Conservation (phyloP, 2,329 filamentous ascomycete species). For the Xylariaceae sp. region DNA sequence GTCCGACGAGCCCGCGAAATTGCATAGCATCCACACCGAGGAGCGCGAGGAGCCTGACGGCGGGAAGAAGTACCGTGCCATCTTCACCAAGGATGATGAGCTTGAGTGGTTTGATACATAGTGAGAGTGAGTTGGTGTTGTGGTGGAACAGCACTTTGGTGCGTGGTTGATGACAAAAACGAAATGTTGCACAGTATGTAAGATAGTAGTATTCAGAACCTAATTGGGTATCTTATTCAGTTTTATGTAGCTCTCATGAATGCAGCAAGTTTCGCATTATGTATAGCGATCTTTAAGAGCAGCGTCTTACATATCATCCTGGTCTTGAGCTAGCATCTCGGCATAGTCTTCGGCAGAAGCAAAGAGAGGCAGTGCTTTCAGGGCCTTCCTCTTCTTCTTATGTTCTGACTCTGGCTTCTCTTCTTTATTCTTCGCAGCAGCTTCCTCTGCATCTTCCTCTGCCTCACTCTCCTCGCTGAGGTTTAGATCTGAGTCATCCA, state of each 20-base stretch:
- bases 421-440: constrained; percentile 49
- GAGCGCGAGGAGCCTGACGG: constrained; percentile 51
- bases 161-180: background rate
- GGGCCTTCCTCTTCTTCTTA: constrained; percentile 76
- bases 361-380: constrained; percentile 90
- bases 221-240: constrained; percentile 31
- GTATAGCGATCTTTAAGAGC: background rate
- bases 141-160: background rate
- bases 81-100: constrained; percentile 53
- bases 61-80: constrained; percentile 51
- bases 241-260: constrained; percentile 16
- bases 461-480: constrained; percentile 50
- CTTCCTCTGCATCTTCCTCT: constrained; percentile 49
- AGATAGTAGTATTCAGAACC: constrained; percentile 10
- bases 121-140: background rate
- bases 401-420: constrained; percentile 46
- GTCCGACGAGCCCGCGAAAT: constrained; percentile 45
- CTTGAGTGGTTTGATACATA: constrained; percentile 62
- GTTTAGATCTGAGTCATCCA: constrained; percentile 42
- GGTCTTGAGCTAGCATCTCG: constrained; percentile 76
- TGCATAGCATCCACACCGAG: constrained; percentile 57
- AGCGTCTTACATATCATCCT: constrained; percentile 49
- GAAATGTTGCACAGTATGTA: too few relatives aligned
- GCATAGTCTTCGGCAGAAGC: constrained; percentile 95
- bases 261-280: constrained; percentile 8